These are phyloP conservation scores for Pestalotiopsis sp. DNA, from an alignment of 2,329 filamentous ascomycete species.

Conservation along the genomic window DNA sequence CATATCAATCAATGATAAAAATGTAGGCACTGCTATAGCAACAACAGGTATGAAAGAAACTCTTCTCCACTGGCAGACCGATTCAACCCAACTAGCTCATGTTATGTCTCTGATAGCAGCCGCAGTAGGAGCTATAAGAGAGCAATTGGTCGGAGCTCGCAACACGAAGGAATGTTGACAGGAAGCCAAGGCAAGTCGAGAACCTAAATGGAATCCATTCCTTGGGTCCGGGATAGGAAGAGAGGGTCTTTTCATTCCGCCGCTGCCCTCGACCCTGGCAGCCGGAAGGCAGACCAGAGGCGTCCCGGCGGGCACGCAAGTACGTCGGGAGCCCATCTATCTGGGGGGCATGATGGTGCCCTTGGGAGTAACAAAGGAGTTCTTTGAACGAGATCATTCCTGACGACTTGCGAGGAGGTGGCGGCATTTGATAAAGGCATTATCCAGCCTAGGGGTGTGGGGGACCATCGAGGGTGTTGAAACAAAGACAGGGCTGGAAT, in stretches of 20 bases:
- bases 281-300: constrained; percentile 1
- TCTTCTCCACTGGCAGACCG: constrained; percentile 30
- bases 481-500: constrained; percentile 13
- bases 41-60: constrained; percentile 29
- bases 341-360: not conserved
- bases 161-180: constrained; percentile 31
- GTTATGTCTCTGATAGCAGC: constrained; percentile 22
- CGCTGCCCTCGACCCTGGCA: not conserved
- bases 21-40: constrained; percentile 31
- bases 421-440: not conserved
- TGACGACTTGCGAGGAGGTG: not conserved
- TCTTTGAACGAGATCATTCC: not conserved
- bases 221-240: constrained; percentile 16
- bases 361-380: constrained; percentile 9
- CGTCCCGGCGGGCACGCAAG: not conserved
- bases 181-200: constrained; percentile 24
- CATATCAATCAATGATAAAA: constrained; percentile 31
- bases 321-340: not conserved
- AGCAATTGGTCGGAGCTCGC: constrained; percentile 12
- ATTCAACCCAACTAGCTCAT: constrained; percentile 17
- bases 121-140: constrained; percentile 19
- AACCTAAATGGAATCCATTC: constrained; percentile 27
- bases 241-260: not conserved
- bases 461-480: not conserved
- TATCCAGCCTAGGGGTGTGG: not conserved